Conservation (phyloP, 2,329 filamentous ascomycete species). For the Diaporthe ilicicola region DNA sequence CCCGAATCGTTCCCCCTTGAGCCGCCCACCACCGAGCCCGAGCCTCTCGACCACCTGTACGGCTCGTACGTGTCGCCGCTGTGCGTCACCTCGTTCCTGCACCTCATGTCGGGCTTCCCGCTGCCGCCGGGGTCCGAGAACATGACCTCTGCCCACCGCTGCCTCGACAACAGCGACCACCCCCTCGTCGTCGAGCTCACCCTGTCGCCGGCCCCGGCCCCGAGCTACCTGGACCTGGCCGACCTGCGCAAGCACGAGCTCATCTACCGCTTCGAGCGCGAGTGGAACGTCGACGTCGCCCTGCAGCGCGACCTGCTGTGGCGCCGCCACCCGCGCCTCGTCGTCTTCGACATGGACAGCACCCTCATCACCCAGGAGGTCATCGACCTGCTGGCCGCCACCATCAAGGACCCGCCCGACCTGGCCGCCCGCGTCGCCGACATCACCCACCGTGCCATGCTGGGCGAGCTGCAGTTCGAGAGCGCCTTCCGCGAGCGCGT, state of each 20-base stretch:
- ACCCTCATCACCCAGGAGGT: conserved; percentile 97
- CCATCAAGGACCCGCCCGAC: conserved; percentile 72
- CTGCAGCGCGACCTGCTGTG: conserved; percentile 79
- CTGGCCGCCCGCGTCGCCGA: conserved; percentile 83
- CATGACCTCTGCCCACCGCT: conserved; percentile 69
- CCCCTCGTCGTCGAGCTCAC: conserved; percentile 73
- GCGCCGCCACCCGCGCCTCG: conserved; percentile 82
- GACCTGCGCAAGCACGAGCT: conserved; percentile 83
- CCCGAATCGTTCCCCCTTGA: conserved; percentile 68
- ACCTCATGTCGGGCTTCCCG: conserved; percentile 71
- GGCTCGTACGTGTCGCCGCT: conserved; percentile 72
- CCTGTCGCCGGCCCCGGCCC: conserved; percentile 66
- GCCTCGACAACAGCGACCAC: conserved; percentile 67
- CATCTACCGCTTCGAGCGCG: conserved; percentile 84
- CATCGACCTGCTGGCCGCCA: conserved; percentile 91
- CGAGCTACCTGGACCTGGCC: conserved; percentile 70
- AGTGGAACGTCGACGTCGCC: conserved; percentile 88
- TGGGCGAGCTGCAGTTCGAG: conserved; percentile 93
- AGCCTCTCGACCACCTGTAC: conserved; percentile 71
- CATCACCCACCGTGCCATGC: conserved; percentile 94
- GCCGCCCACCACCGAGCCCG: conserved; percentile 62
- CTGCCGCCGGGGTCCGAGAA: conserved; percentile 59
- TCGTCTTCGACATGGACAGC: conserved; percentile 98
- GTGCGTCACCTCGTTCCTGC: conserved; percentile 72
- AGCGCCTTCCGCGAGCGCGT: conserved; percentile 84